Evolutionary conservation across 345 rosid species (phyloP).

Genomic region (Camelina neglecta): DNA sequence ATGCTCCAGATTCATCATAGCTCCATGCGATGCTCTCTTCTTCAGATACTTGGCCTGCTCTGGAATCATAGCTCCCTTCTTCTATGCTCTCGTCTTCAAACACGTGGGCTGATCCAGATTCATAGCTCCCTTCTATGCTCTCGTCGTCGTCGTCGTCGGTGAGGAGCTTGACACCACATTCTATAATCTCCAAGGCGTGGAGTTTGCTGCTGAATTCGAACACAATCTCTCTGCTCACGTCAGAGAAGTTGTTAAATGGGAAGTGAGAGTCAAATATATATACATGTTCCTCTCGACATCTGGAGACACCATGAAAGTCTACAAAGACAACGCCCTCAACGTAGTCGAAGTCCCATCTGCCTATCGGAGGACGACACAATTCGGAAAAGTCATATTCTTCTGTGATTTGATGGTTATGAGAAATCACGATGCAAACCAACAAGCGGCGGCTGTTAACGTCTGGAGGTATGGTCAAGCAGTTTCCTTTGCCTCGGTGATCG

Average conservation of each 20-base stretch:
- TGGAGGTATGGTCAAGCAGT: not conserved
- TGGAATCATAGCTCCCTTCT: conserved; percentile 1
- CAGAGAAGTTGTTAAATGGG: not conserved
- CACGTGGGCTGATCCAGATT: not conserved
- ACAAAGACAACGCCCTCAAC: too few species aligned
- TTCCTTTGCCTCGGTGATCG: not conserved
- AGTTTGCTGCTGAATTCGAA: conserved; percentile 11
- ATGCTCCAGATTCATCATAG: not conserved
- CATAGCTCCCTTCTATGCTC: not conserved
- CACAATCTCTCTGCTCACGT: conserved; percentile 5
- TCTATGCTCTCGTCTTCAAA: not conserved
- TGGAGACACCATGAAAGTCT: not conserved
- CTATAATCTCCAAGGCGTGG: not conserved
- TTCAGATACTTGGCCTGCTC: not conserved
- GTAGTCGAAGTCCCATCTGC: too few species aligned
- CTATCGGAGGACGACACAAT: not conserved
- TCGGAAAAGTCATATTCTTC: not conserved
- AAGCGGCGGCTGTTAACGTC: not conserved
- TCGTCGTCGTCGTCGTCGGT: not conserved
- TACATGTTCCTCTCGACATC: not conserved
- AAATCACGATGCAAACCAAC: not conserved
- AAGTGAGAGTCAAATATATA: not conserved
- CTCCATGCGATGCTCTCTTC: not conserved
- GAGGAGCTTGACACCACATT: conserved; percentile 20
- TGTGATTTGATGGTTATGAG: not conserved